These are phyloP conservation scores for Euphorbia pulcherrima DNA, from an alignment of 345 rosid species.

Conservation along the genomic window DNA sequence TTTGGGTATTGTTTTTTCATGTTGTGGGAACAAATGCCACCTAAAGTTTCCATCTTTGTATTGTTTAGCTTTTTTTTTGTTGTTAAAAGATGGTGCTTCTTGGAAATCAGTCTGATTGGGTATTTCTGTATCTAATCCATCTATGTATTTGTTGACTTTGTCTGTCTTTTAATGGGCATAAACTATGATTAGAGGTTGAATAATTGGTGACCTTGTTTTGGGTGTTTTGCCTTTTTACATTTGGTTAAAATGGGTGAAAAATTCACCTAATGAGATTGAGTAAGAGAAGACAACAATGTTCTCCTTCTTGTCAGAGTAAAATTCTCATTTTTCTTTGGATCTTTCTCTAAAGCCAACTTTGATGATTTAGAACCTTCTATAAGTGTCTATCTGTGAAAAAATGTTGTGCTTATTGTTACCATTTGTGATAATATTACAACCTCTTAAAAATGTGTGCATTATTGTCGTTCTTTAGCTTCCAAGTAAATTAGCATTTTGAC, in stretches of 20 bases:
- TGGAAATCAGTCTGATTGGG: not conserved
- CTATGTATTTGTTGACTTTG: slow-evolving; percentile 33
- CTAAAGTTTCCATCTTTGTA: not conserved
- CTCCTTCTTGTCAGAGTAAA: slow-evolving; percentile 57
- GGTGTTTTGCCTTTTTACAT: slow-evolving; percentile 27
- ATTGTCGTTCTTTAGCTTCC: slow-evolving; percentile 5
- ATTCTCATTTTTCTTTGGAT: slow-evolving; percentile 1
- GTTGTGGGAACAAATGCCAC: not conserved
- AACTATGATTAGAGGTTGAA: slow-evolving; percentile 3
- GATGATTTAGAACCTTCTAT: slow-evolving; percentile 1
- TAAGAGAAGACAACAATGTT: slow-evolving; percentile 47
- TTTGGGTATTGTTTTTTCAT: not conserved
- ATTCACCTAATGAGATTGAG: slow-evolving; percentile 44
- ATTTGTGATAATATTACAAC: not conserved
- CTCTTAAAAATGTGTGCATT: slow-evolving; percentile 4
- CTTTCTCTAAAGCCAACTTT: not conserved
- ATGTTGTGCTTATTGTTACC: not conserved
- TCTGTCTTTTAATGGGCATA: slow-evolving; percentile 14
- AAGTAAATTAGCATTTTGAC: not conserved
- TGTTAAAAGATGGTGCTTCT: not conserved
- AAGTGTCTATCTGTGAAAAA: slow-evolving; percentile 8
- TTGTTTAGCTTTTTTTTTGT: no score
- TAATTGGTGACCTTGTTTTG: slow-evolving; percentile 26
- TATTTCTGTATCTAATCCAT: slow-evolving; percentile 28
- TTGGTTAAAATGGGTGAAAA: slow-evolving; percentile 33